Conservation (phyloP, 257 asterid species). For the Ajuga chamaepitys region DNA sequence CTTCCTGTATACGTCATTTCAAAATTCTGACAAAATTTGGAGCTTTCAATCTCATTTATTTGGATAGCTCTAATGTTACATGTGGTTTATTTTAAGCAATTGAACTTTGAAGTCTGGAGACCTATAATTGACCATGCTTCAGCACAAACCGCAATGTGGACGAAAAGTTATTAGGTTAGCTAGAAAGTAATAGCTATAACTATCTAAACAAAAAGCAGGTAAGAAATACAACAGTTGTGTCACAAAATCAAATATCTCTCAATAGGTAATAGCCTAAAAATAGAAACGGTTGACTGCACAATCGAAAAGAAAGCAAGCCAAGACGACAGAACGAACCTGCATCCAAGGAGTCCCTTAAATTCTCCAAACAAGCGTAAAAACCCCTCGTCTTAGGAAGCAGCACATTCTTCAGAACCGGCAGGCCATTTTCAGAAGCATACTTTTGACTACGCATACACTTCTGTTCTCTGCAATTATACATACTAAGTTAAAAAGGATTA, state of each 20-base stretch:
- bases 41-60: too few relatives aligned
- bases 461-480: conserved; percentile 57
- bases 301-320: too few relatives aligned
- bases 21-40: neutral
- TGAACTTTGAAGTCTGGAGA: neutral
- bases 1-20: neutral
- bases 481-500: neutral
- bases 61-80: neutral
- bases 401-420: conserved; percentile 71
- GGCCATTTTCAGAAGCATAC: conserved; percentile 72
- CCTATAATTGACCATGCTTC: neutral
- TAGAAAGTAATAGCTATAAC: neutral
- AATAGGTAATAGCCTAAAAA: neutral
- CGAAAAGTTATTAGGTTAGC: neutral
- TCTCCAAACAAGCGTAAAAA: conserved; percentile 62
- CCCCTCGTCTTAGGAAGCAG: conserved; percentile 88
- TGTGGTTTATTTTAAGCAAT: neutral
- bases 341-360: conserved; percentile 62
- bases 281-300: too few relatives aligned
- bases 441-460: conserved; percentile 71
- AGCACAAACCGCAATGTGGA: neutral
- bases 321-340: conserved; percentile 50
- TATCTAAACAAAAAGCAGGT: too few relatives aligned
- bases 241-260: neutral
- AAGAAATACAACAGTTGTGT: neutral